Base-by-base conservation (phyloP, 164 flowering plant species). In the Aristolochia contorta region DNA sequence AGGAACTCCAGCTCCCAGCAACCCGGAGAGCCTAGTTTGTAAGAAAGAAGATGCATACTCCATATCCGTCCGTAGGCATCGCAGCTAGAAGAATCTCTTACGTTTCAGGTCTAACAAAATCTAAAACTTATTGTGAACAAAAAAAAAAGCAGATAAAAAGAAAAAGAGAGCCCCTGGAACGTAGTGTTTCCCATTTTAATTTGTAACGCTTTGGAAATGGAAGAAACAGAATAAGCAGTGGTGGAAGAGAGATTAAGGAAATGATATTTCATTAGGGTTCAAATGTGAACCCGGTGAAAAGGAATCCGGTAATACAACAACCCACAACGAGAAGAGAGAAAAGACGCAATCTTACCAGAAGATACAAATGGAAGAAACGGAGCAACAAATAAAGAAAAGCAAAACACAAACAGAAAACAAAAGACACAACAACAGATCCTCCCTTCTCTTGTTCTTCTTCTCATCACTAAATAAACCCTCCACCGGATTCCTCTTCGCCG, bases 401-500 rank as follows among this genome's bases (percentile, higher is more conserved):
- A 64, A 59, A 27, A 64, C 16, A 61, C 55, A 49, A 27, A 47
- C 19, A 65, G 55, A 33, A 56, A 64, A 46, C 24, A 47, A 20
- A 33, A 65, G 57, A 59, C 54, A 60, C 52, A 58, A 47, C 58
- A 72, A 69, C 69, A 63, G 46, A 70, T 56, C 53, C 32, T 41
- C 57, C 54, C 32, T 50, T 32, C 43, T 49, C 54, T 48, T 51
- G 41, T 18, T 63, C 66, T 63, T 57, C 65, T 48, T 51, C 63
- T 65, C 60, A 59, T 59, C 30, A 25, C 58, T 46, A 62, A 68
- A 65, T 46, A 62, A 68, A 65, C 64, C 62, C 61, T 61, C 81
- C 85, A 64, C 81, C 85, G 85, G 84, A 85, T 81, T 85, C 85
- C 64, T 68, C 77, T 80, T 84, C 87, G 67, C 90, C 84, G 84